phyloP scores from a whole-genome alignment of 495 filamentous ascomycete genomes.

The Beverwykella pulmonaria region DNA sequence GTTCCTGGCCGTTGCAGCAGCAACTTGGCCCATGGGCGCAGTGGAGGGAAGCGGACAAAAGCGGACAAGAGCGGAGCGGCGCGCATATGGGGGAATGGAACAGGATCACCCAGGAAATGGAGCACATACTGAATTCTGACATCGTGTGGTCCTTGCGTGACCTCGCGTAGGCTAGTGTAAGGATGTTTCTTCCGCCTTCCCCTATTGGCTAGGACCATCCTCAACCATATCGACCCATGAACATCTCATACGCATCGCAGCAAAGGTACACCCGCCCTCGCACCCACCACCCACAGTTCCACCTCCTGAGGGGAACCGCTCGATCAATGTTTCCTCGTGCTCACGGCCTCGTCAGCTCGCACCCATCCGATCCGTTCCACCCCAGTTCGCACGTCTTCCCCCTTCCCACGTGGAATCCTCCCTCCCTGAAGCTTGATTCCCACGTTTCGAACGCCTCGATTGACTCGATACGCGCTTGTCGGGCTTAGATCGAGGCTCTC shows the following conservation, averaged over 20 bases:
- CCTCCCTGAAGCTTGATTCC: background rate
- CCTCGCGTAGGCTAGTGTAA: background rate
- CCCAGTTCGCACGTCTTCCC: background rate
- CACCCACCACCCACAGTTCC: background rate
- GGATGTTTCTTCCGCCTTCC: background rate
- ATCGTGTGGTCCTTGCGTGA: background rate
- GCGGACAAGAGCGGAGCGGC: background rate
- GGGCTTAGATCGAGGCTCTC: background rate
- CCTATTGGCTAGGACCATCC: background rate
- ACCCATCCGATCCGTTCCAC: background rate
- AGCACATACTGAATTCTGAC: background rate
- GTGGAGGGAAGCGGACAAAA: background rate
- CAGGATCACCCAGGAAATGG: background rate
- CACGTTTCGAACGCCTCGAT: background rate
- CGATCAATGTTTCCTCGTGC: background rate
- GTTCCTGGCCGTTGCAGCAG: too few species aligned
- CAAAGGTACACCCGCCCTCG: background rate
- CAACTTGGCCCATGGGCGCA: too few species aligned
- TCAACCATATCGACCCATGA: constrained; percentile 6
- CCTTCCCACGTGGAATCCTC: constrained; percentile 3
- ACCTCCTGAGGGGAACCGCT: background rate
- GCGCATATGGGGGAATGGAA: background rate
- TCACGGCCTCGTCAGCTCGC: background rate
- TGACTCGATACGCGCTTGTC: constrained; percentile 4
- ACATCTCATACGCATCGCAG: background rate